Evolutionary conservation across 2,329 filamentous ascomycete genomes (phyloP), one percentile per base, ranked within the genome.

Genomic region (Knoxdaviesia capensis): DNA sequence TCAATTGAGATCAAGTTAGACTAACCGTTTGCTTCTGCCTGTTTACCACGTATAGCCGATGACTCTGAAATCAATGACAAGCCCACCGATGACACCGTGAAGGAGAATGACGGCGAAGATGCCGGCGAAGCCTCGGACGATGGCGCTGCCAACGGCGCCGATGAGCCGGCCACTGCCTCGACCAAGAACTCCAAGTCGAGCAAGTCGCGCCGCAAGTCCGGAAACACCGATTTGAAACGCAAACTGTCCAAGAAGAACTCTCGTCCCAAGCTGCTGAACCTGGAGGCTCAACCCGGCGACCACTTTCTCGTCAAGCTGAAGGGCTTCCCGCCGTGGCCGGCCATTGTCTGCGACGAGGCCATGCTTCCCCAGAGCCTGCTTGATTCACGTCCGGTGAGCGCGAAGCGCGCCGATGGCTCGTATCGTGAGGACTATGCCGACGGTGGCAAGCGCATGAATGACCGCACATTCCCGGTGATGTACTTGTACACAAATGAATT

Each of bases 401-500:
- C 88, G 28, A 77, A 74, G 51, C 76, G 81, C 45, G 63, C 73
- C 28, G 88, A 96, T 59, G 88, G 88, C 44, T 81, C 80, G 36
- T 94, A 90, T 58, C 77, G 83, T 42, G 83, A 86, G 45, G 82
- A 88, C 48, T 94, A 83, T 55, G 74, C 77, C 36, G 86, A 94
- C 52, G 87, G 81, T 46, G 88, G 83, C 52, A 90, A 90, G 65
- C 81, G 86, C 49, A 77, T 73, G 36, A 74, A 78, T 47, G 86
- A 94, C 59, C 74, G 88, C 48, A 86, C 81, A 31, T 96, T 86
- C 56, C 84, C 88, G 5, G 77, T 96, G 54, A 94, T 96, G 88
- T 96, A 94, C 57, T 65, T 96, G 41, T 69, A 75, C 48, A 94
- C 87, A 34, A 94, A 96, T 54, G 88, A 96, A 68, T 96, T 98